Evolutionary conservation across 2,329 filamentous ascomycete species (phyloP).

Genomic region (Blumeriella jaapii): DNA sequence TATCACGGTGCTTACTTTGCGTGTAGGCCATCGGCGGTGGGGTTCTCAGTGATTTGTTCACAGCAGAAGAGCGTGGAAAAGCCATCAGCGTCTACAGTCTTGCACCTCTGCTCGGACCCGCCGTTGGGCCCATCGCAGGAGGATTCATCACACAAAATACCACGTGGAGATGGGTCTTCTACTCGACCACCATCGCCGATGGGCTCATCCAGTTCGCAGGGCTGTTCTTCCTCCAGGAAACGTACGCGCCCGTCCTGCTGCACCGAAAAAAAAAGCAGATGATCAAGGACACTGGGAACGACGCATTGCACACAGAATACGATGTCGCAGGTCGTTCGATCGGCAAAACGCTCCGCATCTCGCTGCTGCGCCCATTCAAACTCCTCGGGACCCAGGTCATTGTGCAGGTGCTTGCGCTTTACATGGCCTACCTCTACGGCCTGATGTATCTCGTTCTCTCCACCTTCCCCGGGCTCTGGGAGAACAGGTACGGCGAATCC

Average conservation of each 20-base stretch:
- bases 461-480: slow-evolving; percentile 50
- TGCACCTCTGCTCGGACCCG: slow-evolving; percentile 25
- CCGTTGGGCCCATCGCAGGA: slow-evolving; percentile 35
- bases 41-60: slow-evolving; percentile 36
- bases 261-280: slow-evolving; percentile 33
- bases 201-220: slow-evolving; percentile 32
- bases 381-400: slow-evolving; percentile 42
- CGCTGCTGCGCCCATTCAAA: slow-evolving; percentile 36
- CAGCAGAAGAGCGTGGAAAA: slow-evolving; percentile 35
- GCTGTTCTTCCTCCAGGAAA: slow-evolving; percentile 35
- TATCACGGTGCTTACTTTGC: no score
- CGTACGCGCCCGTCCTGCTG: slow-evolving; percentile 38
- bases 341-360: slow-evolving; percentile 29
- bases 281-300: slow-evolving; percentile 40
- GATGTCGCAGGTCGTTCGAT: slow-evolving; percentile 33
- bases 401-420: slow-evolving; percentile 39
- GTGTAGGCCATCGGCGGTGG: slow-evolving; percentile 32
- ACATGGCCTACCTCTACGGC: slow-evolving; percentile 41
- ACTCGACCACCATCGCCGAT: slow-evolving; percentile 36
- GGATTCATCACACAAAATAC: slow-evolving; percentile 36
- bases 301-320: slow-evolving; percentile 33
- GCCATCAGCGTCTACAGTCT: slow-evolving; percentile 29
- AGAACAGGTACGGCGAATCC: slow-evolving; percentile 39
- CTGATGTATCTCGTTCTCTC: slow-evolving; percentile 45
- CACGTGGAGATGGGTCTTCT: slow-evolving; percentile 44